Percentiles rank a stretch among this genome's conserved stretches.
phyloP scores from a whole-genome alignment of 1,284 basidiomycete genomes.

The Malassezia cuniculi region DNA sequence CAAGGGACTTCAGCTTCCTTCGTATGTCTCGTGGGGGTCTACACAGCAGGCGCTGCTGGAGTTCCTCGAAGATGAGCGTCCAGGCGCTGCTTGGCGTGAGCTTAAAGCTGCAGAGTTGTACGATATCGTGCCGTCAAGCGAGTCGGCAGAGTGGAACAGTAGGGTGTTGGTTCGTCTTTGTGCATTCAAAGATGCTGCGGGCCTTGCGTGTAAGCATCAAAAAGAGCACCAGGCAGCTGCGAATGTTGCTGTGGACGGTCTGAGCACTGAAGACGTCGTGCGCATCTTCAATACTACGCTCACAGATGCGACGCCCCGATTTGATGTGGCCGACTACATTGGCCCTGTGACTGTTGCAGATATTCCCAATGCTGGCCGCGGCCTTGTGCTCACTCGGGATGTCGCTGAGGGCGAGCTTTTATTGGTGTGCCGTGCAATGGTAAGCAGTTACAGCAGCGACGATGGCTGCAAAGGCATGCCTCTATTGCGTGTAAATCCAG shows the following conservation, averaged over 20 bases:
- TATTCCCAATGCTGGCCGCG: constrained; percentile 37
- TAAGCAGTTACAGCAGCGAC: constrained; percentile 30
- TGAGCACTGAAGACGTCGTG: constrained; percentile 20
- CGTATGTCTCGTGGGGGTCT: too few species aligned
- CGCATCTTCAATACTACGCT: constrained; percentile 28
- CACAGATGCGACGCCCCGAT: constrained; percentile 22
- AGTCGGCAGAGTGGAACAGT: too few species aligned
- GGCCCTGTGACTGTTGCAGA: constrained; percentile 27
- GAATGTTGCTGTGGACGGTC: constrained; percentile 17
- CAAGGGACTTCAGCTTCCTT: neutral
- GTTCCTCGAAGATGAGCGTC: constrained; percentile 4
- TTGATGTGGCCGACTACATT: constrained; percentile 26
- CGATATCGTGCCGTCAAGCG: too few species aligned
- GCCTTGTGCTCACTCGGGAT: constrained; percentile 32
- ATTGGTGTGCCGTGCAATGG: constrained; percentile 31
- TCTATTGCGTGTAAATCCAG: constrained; percentile 27
- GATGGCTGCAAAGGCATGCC: constrained; percentile 20
- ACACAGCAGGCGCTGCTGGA: neutral
- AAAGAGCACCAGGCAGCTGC: too few species aligned
- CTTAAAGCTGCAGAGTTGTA: constrained; percentile 4
- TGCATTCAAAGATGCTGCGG: too few species aligned
- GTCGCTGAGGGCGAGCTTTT: constrained; percentile 33
- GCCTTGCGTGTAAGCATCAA: too few species aligned
- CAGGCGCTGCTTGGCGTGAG: constrained; percentile 15
- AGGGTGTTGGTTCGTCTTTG: too few species aligned